These are phyloP conservation scores for Aurifilum marmelostoma DNA, from an alignment of 2,329 filamentous ascomycete species.

Conservation along the genomic window DNA sequence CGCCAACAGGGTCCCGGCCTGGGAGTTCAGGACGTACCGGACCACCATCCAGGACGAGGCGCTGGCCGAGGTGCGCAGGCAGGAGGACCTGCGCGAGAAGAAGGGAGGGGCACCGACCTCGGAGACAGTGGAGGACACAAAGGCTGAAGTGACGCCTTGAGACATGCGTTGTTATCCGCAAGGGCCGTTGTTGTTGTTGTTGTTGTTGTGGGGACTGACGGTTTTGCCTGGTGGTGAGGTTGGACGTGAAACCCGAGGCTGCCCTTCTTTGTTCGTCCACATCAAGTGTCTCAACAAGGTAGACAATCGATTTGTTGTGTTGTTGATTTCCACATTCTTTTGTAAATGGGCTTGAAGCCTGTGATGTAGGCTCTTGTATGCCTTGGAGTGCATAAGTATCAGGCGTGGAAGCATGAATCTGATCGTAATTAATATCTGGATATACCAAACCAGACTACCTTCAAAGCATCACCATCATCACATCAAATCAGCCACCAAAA, in stretches of 20 bases:
- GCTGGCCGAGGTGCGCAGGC: conserved; percentile 32
- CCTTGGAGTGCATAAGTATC: not conserved
- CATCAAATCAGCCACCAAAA: too few species aligned
- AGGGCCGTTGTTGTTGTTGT: not conserved
- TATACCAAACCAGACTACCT: not conserved
- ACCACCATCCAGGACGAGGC: conserved; percentile 36
- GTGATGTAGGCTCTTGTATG: too few species aligned
- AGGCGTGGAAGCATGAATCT: not conserved
- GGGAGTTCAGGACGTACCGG: conserved; percentile 37
- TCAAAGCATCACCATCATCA: not conserved
- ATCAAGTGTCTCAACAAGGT: not conserved
- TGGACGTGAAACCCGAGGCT: not conserved
- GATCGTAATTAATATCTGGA: not conserved
- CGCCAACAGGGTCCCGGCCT: conserved; percentile 33
- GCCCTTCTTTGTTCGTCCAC: not conserved
- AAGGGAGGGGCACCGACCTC: conserved; percentile 21
- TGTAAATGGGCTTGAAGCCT: too few species aligned
- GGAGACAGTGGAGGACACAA: conserved; percentile 29
- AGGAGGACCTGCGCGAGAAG: conserved; percentile 13
- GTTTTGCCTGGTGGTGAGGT: not conserved
- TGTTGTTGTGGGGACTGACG: not conserved
- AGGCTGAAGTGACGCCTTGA: conserved; percentile 29
- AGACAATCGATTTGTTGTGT: not conserved
- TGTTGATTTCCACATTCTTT: not conserved
- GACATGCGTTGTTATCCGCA: not conserved